A percentile compares a stretch with the other conserved stretches of the same genome.
Evolutionary conservation across 805 yeast species (phyloP).

Genomic region (Candida easanensis): DNA sequence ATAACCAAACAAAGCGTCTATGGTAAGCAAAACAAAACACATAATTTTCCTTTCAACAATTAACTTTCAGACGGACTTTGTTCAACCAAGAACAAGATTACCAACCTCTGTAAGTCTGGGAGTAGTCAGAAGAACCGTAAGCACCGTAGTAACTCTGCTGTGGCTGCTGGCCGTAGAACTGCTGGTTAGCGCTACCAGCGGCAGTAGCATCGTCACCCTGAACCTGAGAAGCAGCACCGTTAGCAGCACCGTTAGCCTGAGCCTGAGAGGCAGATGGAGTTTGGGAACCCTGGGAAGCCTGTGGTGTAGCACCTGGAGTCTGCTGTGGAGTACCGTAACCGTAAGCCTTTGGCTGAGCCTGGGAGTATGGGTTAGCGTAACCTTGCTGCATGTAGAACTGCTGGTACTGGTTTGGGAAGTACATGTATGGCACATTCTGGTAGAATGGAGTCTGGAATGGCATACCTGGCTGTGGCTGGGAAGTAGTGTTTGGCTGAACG

Average conservation of each 20-base stretch:
- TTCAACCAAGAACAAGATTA: not conserved
- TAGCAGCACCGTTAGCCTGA: slow-evolving; percentile 15
- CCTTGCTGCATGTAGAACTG: slow-evolving; percentile 19
- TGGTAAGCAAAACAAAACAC: not conserved
- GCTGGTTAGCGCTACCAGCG: slow-evolving; percentile 24
- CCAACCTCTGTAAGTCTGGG: slow-evolving; percentile 16
- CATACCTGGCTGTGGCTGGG: slow-evolving; percentile 25
- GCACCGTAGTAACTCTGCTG: slow-evolving; percentile 21
- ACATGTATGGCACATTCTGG: slow-evolving; percentile 18
- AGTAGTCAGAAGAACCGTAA: slow-evolving; percentile 17
- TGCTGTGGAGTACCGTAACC: slow-evolving; percentile 8
- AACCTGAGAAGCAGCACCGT: slow-evolving; percentile 10
- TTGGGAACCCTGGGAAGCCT: slow-evolving; percentile 6
- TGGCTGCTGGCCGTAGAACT: slow-evolving; percentile 25
- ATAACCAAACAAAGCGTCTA: not conserved
- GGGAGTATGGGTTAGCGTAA: not conserved
- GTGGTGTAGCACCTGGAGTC: slow-evolving; percentile 10
- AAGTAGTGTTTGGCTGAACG: slow-evolving; percentile 26
- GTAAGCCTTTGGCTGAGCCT: slow-evolving; percentile 1
- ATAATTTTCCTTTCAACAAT: not conserved
- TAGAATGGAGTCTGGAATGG: slow-evolving; percentile 17
- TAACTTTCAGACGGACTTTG: not conserved
- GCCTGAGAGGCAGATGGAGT: slow-evolving; percentile 6
- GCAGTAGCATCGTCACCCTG: slow-evolving; percentile 19
- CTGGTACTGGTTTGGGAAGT: slow-evolving; percentile 23